Conservation (phyloP, 2,329 filamentous ascomycete genomes). For the Colletotrichum acutatum region DNA sequence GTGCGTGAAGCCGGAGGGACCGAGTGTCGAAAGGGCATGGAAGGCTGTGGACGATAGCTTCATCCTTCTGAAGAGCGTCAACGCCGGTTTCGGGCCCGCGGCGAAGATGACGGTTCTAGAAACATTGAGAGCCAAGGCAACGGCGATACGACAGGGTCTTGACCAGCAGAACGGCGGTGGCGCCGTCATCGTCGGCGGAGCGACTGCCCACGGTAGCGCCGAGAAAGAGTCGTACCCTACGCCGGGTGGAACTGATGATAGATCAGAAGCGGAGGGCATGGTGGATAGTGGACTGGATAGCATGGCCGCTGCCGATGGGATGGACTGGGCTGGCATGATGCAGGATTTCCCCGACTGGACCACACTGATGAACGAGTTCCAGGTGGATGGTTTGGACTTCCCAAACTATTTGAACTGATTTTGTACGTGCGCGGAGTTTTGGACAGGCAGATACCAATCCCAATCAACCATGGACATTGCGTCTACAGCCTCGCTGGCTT, state of each 20-base stretch:
- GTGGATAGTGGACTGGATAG: not conserved
- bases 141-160: constrained; percentile 36
- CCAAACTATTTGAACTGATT: constrained; percentile 29
- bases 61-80: constrained; percentile 4
- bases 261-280: not conserved
- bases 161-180: not conserved
- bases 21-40: constrained; percentile 47
- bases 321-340: constrained; percentile 15
- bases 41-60: constrained; percentile 34
- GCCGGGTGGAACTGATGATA: constrained; percentile 1
- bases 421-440: not conserved
- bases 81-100: constrained; percentile 35
- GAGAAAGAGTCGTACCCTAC: constrained; percentile 14
- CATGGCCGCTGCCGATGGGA: constrained; percentile 1
- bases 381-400: constrained; percentile 40
- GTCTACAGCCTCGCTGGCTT: too few species aligned
- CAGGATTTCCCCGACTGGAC: constrained; percentile 43
- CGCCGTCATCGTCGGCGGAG: not conserved
- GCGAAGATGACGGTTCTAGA: constrained; percentile 45
- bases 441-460: not conserved
- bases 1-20: constrained; percentile 49
- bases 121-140: constrained; percentile 45
- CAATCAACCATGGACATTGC: not conserved
- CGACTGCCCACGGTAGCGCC: not conserved
- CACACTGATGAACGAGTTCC: constrained; percentile 43